Evolutionary conservation across 495 filamentous ascomycete species (phyloP), one percentile per base, ranked within the genome.

Genomic region (Penicillium flavigenum): DNA sequence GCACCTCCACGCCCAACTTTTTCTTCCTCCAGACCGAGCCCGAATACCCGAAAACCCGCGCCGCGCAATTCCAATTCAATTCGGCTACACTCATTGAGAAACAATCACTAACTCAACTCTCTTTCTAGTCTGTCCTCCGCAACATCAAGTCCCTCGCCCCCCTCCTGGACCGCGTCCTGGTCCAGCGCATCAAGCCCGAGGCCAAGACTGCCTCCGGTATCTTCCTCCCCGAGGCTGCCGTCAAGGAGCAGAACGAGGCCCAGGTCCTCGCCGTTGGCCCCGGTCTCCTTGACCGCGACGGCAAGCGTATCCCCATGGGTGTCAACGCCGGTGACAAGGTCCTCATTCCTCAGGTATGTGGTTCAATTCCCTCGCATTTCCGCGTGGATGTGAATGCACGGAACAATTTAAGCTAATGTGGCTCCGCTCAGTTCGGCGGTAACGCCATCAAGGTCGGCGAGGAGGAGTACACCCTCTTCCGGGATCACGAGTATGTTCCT

Each of bases 171-270:
- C 94, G 94, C 72, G 90, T 99, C 63, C 86, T 99, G 57, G 90
- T 99, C 64, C 94, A 99, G 86, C 90, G 94, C 75, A 80, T 97
- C 81, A 98, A 98, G 79, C 88, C 93, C 68, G 95, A 98, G 76
- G 68, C 91, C 65, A 96, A 97, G 82, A 99, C 94, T 31, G 91
- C 94, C 62, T 84, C 85, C 64, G 94, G 94, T 64, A 93, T 99
- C 81, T 96, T 92, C 83, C 90, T 99, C 61, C 94, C 94, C 58
- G 95, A 99, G 81, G 90, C 86, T 71, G 89, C 86, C 70, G 91
- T 97, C 63, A 97, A 99, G 85, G 94, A 99, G 73, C 84, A 97
- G 75, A 96, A 96, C 76, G 94, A 97, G 82, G 94, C 90, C 62
- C 87, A 88, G 75, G 94, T 99, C 58, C 81, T 99, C 56, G 95